Evolutionary conservation across 129 eudicot genomes (phyloP).

Genomic region (Solidago caesia): DNA sequence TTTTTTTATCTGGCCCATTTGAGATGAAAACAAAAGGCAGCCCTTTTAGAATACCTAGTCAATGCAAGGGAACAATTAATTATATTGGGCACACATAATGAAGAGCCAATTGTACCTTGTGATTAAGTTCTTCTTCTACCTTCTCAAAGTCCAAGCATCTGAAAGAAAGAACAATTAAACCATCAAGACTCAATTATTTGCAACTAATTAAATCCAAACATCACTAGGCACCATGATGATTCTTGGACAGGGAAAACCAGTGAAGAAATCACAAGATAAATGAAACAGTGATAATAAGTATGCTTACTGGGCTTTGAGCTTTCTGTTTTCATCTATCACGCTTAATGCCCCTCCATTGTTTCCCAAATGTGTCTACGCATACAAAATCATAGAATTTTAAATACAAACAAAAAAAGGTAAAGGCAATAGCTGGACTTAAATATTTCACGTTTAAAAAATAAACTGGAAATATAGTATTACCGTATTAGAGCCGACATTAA

Average conservation of each 20-base stretch:
- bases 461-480: constrained; percentile 11
- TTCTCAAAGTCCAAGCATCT: constrained; percentile 69
- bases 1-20: not conserved
- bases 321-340: constrained; percentile 59
- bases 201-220: not conserved
- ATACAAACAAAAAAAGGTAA: not conserved
- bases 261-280: not conserved
- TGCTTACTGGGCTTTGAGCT: constrained; percentile 63
- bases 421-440: not conserved
- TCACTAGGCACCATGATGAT: not conserved
- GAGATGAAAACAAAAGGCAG: not conserved
- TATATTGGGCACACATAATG: not conserved
- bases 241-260: not conserved
- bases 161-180: constrained; percentile 14
- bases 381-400: constrained; percentile 18
- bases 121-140: constrained; percentile 54
- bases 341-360: constrained; percentile 43
- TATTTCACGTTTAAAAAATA: not conserved
- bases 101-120: constrained; percentile 44
- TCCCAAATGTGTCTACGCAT: constrained; percentile 43
- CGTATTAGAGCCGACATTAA: constrained; percentile 16
- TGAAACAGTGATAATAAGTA: not conserved
- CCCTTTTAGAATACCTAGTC: not conserved
- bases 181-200: not conserved
- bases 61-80: not conserved